These are phyloP conservation scores for Aureobasidium sp. DNA, from an alignment of 2,329 filamentous ascomycete genomes.

Conservation along the genomic window DNA sequence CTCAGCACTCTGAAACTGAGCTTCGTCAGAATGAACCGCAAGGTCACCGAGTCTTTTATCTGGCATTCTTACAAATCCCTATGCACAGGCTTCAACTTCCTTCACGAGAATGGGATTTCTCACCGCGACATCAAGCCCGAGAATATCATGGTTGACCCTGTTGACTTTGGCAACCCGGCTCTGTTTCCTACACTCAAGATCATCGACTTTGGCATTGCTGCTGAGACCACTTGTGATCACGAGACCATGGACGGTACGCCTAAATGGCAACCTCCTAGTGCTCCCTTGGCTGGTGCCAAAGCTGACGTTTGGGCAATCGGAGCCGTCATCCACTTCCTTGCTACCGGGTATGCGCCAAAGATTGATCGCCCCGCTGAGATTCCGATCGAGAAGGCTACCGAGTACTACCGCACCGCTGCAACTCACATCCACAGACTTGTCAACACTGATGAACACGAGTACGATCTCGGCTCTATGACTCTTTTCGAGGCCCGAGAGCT, in stretches of 20 bases:
- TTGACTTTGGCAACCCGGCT: not conserved
- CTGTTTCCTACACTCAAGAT: constrained; percentile 3
- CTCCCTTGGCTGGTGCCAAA: not conserved
- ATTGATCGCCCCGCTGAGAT: not conserved
- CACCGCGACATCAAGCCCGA: constrained; percentile 95
- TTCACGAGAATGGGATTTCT: constrained; percentile 95
- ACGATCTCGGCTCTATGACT: not conserved
- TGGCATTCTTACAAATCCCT: constrained; percentile 66
- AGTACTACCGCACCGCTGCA: not conserved
- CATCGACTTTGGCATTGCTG: constrained; percentile 7
- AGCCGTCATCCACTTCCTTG: constrained; percentile 1
- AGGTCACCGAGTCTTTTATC: constrained; percentile 6
- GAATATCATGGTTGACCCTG: constrained; percentile 89
- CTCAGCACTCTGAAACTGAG: not conserved
- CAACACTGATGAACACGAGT: not conserved
- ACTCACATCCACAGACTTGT: not conserved
- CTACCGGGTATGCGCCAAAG: not conserved
- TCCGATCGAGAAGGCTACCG: not conserved
- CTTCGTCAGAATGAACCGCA: not conserved
- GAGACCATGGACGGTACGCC: not conserved
- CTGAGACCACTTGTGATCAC: not conserved
- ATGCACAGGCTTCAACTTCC: constrained; percentile 83
- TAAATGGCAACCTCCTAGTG: constrained; percentile 1
- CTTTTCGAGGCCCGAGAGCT: not conserved
- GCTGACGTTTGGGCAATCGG: constrained; percentile 11